phyloP scores from a whole-genome alignment of 164 flowering plant genomes.

The Stephania cephalantha region DNA sequence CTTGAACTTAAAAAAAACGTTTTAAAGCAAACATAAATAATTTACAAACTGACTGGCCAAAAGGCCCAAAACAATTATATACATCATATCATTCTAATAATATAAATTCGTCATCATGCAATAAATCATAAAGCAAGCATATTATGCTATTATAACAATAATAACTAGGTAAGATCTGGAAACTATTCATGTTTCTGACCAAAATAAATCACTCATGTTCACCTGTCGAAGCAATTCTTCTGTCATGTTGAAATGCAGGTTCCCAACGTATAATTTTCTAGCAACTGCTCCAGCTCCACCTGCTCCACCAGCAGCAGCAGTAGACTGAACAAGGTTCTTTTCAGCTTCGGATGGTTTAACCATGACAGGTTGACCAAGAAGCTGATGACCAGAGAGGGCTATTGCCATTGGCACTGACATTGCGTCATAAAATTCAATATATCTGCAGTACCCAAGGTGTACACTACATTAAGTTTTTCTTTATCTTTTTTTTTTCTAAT shows the following conservation, averaged over 20 bases:
- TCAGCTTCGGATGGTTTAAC: constrained; percentile 92
- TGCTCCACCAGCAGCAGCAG: constrained; percentile 45
- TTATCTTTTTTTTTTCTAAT: not conserved
- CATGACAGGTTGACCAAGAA: constrained; percentile 90
- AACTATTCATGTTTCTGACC: too few relatives aligned
- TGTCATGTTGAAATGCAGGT: constrained; percentile 89
- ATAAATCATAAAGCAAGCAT: not conserved
- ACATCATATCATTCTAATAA: not conserved
- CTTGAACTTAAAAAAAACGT: not conserved
- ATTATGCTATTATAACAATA: not conserved
- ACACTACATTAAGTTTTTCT: not conserved
- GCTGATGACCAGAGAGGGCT: constrained; percentile 86
- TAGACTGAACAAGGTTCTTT: constrained; percentile 90
- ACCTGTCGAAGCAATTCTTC: constrained; percentile 85
- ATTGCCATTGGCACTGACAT: constrained; percentile 98
- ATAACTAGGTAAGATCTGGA: not conserved
- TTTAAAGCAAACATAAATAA: not conserved
- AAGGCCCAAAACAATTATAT: not conserved
- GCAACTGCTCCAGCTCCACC: constrained; percentile 58
- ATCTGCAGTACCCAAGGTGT: constrained; percentile 28
- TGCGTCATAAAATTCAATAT: constrained; percentile 81
- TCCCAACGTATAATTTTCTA: constrained; percentile 87
- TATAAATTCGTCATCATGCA: not conserved
- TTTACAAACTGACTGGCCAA: not conserved
- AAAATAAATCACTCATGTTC: not conserved